These are phyloP conservation scores for Termitomyces sp. DNA, from an alignment of 768 basidiomycete species.

Conservation along the genomic window DNA sequence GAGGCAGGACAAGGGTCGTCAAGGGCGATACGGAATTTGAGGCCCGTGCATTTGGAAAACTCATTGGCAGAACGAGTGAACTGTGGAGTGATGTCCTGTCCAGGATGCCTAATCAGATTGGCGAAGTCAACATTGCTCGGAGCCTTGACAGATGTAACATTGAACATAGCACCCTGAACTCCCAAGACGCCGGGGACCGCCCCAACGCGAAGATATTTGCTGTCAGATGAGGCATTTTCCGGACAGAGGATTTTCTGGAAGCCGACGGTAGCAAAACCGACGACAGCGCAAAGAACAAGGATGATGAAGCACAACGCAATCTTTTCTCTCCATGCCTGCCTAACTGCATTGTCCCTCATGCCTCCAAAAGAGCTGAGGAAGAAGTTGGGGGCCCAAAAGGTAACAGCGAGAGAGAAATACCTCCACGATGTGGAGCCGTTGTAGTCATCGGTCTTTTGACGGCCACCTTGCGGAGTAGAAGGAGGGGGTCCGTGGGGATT, in stretches of 20 bases:
- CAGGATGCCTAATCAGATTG: slow-evolving; percentile 50
- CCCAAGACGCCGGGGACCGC: slow-evolving; percentile 59
- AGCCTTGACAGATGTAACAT: slow-evolving; percentile 53
- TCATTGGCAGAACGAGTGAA: slow-evolving; percentile 69
- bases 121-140: slow-evolving; percentile 53
- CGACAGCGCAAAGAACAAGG: slow-evolving; percentile 61
- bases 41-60: slow-evolving; percentile 58
- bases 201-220: slow-evolving; percentile 51
- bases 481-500: slow-evolving; percentile 59
- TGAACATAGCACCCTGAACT: slow-evolving; percentile 72
- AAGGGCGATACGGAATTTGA: slow-evolving; percentile 61
- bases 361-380: slow-evolving; percentile 71
- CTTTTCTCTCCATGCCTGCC: slow-evolving; percentile 98
- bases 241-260: slow-evolving; percentile 92
- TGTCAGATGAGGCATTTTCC: slow-evolving; percentile 34
- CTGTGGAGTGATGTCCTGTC: slow-evolving; percentile 85
- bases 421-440: slow-evolving; percentile 65
- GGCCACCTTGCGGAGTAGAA: slow-evolving; percentile 24
- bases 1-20: slow-evolving; percentile 64
- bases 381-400: slow-evolving; percentile 88
- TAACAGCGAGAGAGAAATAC: slow-evolving; percentile 70
- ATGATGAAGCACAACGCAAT: slow-evolving; percentile 90
- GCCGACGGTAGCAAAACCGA: slow-evolving; percentile 94
- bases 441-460: slow-evolving; percentile 28
- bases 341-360: slow-evolving; percentile 67